Conservation (phyloP, 495 filamentous ascomycete genomes). For the Penicillium herquei region DNA sequence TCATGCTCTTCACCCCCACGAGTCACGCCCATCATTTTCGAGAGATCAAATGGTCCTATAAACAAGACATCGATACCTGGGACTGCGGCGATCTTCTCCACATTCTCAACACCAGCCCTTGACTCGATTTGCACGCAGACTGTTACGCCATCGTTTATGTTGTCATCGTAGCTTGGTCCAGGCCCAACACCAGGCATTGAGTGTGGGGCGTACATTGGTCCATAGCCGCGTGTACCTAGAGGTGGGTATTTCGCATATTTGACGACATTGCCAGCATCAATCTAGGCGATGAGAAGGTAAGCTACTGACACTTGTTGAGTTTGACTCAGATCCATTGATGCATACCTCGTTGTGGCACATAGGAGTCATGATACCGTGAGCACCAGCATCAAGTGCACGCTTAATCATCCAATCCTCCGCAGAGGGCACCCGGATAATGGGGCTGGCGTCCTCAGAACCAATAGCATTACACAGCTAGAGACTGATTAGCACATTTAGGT, state of each 20-base stretch:
- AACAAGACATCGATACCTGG: constrained; percentile 45
- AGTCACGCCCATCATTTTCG: constrained; percentile 37
- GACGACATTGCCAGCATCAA: constrained; percentile 60
- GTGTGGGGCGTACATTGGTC: constrained; percentile 56
- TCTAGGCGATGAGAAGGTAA: constrained; percentile 19
- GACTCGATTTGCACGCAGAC: constrained; percentile 50
- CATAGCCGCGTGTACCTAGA: constrained; percentile 60
- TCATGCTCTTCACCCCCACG: constrained; percentile 46
- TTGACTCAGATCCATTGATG: no score
- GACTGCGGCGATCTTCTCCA: constrained; percentile 48
- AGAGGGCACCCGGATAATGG: constrained; percentile 66
- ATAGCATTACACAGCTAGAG: constrained; percentile 48
- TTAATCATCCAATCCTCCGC: constrained; percentile 72
- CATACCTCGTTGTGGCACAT: constrained; percentile 38
- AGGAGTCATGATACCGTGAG: constrained; percentile 58
- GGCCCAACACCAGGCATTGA: constrained; percentile 40
- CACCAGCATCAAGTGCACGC: constrained; percentile 67
- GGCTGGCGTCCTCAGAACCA: constrained; percentile 62
- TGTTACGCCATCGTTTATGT: constrained; percentile 31
- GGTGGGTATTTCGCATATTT: constrained; percentile 68
- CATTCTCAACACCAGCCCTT: constrained; percentile 44
- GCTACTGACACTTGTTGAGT: no score
- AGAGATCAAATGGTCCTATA: constrained; percentile 58
- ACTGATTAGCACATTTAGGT: constrained; percentile 8
- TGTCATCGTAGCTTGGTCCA: constrained; percentile 35